A percentile compares a stretch with the other conserved stretches of the same genome.
Conservation (phyloP, 805 yeast species). For the Candida tibetensis region DNA sequence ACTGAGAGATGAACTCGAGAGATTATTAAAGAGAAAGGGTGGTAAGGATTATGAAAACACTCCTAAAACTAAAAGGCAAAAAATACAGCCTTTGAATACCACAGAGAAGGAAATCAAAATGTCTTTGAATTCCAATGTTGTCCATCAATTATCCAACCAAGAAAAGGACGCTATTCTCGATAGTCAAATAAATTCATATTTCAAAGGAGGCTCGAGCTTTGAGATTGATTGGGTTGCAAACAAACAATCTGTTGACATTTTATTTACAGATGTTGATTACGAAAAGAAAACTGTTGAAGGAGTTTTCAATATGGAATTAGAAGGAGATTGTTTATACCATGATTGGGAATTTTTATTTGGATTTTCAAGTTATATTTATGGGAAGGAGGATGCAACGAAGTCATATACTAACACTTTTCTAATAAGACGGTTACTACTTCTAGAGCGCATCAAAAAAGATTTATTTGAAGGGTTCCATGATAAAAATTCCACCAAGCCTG, state of each 20-base stretch:
- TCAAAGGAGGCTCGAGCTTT: constrained; percentile 25
- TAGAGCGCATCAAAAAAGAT: constrained; percentile 6
- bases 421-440: constrained; percentile 4
- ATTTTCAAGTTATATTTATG: not conserved
- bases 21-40: not conserved
- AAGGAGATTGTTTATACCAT: not conserved
- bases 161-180: constrained; percentile 15
- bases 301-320: constrained; percentile 9
- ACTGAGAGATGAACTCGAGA: not conserved
- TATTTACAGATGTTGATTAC: constrained; percentile 22
- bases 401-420: constrained; percentile 1
- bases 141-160: not conserved
- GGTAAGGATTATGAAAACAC: not conserved
- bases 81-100: not conserved
- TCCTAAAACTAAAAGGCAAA: not conserved
- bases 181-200: constrained; percentile 18
- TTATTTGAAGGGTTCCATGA: not conserved
- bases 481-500: not conserved
- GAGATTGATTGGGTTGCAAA: constrained; percentile 1
- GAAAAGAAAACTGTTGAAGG: constrained; percentile 17
- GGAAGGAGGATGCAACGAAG: not conserved
- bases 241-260: constrained; percentile 11
- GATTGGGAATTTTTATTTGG: constrained; percentile 12
- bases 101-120: not conserved
- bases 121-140: not conserved